phyloP scores from a whole-genome alignment of 2,329 filamentous ascomycete species.

The Clonostachys chloroleuca region DNA sequence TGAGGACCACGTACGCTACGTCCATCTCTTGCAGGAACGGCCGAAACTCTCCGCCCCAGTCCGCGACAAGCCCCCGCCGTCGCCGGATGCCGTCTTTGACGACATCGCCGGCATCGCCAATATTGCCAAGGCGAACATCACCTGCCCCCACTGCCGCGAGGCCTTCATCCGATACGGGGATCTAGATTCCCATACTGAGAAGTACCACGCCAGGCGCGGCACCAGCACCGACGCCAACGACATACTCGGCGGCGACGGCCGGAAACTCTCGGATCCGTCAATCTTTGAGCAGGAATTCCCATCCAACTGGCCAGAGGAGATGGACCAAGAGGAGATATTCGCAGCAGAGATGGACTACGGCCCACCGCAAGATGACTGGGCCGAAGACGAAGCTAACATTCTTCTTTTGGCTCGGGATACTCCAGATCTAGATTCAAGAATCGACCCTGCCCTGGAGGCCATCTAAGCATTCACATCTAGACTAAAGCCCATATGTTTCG shows the following conservation, averaged over 20 bases:
- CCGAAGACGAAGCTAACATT: conserved; percentile 37
- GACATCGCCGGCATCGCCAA: conserved; percentile 34
- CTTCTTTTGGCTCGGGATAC: conserved; percentile 26
- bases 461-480: too few relatives aligned
- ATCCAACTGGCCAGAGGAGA: conserved; percentile 13
- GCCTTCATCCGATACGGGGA: conserved; percentile 47
- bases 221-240: background rate
- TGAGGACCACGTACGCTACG: conserved; percentile 78
- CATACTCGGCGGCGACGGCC: background rate
- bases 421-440: conserved; percentile 11
- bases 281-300: conserved; percentile 10
- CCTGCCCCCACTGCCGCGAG: conserved; percentile 39
- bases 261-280: conserved; percentile 7
- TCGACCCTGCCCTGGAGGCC: conserved; percentile 19
- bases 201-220: conserved; percentile 13
- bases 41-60: conserved; percentile 20
- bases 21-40: conserved; percentile 64
- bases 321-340: conserved; percentile 24
- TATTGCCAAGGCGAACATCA: conserved; percentile 33
- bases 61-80: background rate
- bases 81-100: conserved; percentile 20
- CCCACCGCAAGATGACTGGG: conserved; percentile 32
- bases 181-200: conserved; percentile 37
- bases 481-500: too few relatives aligned
- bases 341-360: conserved; percentile 23